phyloP scores from a whole-genome alignment of 2,329 filamentous ascomycete genomes.

The Colletotrichum godetiae region DNA sequence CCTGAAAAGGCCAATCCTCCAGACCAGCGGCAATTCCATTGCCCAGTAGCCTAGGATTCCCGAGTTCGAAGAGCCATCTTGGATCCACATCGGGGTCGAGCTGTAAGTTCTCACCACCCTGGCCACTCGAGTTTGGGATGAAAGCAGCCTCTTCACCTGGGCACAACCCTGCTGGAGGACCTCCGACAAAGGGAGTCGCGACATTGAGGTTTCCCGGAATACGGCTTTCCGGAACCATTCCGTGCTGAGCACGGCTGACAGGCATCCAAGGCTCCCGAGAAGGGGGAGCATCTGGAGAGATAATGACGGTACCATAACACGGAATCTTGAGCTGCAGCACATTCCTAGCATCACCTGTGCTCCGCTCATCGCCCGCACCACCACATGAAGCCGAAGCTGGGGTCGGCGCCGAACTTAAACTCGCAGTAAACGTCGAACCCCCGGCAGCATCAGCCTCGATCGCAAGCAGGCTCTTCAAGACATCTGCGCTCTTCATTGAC shows the following conservation, averaged over 20 bases:
- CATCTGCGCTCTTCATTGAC: constrained; percentile 43
- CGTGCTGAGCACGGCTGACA: not conserved
- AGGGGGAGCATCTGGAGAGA: constrained; percentile 40
- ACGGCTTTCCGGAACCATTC: not conserved
- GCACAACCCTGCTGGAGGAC: too few relatives aligned
- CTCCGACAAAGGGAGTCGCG: not conserved
- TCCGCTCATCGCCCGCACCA: not conserved
- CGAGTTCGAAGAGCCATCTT: not conserved
- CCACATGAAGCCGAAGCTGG: not conserved
- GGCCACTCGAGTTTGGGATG: not conserved
- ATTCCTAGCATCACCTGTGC: constrained; percentile 10
- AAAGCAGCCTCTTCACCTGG: not conserved
- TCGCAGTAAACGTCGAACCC: constrained; percentile 24
- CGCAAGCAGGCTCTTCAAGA: constrained; percentile 45
- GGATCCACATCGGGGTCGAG: not conserved
- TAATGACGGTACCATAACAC: constrained; percentile 46
- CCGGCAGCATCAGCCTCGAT: constrained; percentile 46
- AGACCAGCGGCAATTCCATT: constrained; percentile 37
- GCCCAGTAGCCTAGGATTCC: not conserved
- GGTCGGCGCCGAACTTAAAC: not conserved
- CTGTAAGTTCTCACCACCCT: not conserved
- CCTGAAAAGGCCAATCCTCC: constrained; percentile 49
- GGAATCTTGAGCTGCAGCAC: constrained; percentile 34
- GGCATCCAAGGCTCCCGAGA: constrained; percentile 39
- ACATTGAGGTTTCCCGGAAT: not conserved